Percentiles rank a stretch among this genome's conserved stretches.
These are phyloP conservation scores for Claviceps spartinae DNA, from an alignment of 2,329 filamentous ascomycete genomes.

Conservation along the genomic window DNA sequence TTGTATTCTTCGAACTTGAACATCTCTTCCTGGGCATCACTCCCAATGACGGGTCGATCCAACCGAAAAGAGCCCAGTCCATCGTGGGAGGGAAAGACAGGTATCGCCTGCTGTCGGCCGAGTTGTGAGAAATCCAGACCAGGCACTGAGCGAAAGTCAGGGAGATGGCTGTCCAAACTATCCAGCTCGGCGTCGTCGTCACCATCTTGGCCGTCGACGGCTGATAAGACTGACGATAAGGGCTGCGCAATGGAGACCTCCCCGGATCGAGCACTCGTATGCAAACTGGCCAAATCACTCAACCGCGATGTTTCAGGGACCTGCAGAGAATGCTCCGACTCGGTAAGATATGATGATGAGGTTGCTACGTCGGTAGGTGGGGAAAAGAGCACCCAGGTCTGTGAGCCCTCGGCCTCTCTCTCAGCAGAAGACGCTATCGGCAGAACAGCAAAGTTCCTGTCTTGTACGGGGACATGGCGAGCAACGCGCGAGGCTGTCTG, in stretches of 20 bases:
- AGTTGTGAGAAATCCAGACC: conserved; percentile 13
- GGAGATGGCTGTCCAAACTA: conserved; percentile 81
- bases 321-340: conserved; percentile 50
- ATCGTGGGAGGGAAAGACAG: conserved; percentile 82
- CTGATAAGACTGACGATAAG: conserved; percentile 22
- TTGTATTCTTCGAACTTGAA: conserved; percentile 85
- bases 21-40: conserved; percentile 64
- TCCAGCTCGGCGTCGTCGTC: conserved; percentile 74
- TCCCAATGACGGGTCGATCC: conserved; percentile 37
- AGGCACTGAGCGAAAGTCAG: conserved; percentile 63
- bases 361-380: conserved; percentile 52
- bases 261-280: conserved; percentile 51
- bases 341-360: conserved; percentile 52
- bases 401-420: conserved; percentile 49
- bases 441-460: conserved; percentile 17
- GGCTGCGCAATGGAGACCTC: conserved; percentile 30
- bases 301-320: conserved; percentile 56
- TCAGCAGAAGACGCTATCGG: conserved; percentile 13
- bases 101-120: conserved; percentile 40
- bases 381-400: conserved; percentile 95
- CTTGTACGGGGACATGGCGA: conserved; percentile 26
- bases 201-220: conserved; percentile 21
- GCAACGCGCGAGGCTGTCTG: conserved; percentile 36
- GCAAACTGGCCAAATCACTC: conserved; percentile 70
- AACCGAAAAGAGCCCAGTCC: conserved; percentile 75